Evolutionary conservation across 345 rosid genomes (phyloP).

Genomic region (Iberis pinnata): DNA sequence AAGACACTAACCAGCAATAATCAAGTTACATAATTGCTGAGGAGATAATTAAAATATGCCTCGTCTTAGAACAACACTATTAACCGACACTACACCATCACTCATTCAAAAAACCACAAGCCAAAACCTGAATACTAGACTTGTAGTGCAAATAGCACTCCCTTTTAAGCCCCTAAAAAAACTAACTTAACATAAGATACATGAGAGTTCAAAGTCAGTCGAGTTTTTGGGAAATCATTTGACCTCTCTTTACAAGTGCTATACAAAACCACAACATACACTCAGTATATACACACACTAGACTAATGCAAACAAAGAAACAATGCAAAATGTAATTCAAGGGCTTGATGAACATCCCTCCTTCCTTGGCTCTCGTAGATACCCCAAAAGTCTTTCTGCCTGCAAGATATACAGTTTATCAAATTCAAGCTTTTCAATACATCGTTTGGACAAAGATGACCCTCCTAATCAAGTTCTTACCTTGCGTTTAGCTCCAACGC

Average conservation of each 20-base stretch:
- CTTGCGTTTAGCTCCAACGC: constrained; percentile 74
- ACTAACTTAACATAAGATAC: constrained; percentile 28
- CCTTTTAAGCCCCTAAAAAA: constrained; percentile 20
- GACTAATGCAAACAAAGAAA: constrained; percentile 18
- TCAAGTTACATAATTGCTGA: no score
- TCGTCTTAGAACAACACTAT: constrained; percentile 10
- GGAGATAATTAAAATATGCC: neutral
- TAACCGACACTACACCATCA: constrained; percentile 24
- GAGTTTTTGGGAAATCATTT: constrained; percentile 7
- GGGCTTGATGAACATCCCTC: constrained; percentile 54
- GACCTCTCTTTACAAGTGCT: constrained; percentile 27
- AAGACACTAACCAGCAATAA: constrained; percentile 16
- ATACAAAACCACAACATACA: constrained; percentile 47
- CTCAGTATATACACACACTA: constrained; percentile 44
- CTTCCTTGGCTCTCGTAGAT: constrained; percentile 65
- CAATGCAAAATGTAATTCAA: constrained; percentile 19
- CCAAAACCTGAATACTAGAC: constrained; percentile 25
- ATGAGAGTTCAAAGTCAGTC: constrained; percentile 24
- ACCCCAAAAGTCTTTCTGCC: constrained; percentile 84
- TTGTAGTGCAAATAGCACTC: constrained; percentile 21
- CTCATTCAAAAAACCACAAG: constrained; percentile 17
- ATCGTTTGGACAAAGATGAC: neutral
- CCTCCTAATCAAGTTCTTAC: constrained; percentile 26
- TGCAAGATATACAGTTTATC: constrained; percentile 31
- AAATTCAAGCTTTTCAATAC: constrained; percentile 1